These are phyloP conservation scores for Suillus ampliporus DNA, from an alignment of 768 basidiomycete genomes.

Conservation along the genomic window DNA sequence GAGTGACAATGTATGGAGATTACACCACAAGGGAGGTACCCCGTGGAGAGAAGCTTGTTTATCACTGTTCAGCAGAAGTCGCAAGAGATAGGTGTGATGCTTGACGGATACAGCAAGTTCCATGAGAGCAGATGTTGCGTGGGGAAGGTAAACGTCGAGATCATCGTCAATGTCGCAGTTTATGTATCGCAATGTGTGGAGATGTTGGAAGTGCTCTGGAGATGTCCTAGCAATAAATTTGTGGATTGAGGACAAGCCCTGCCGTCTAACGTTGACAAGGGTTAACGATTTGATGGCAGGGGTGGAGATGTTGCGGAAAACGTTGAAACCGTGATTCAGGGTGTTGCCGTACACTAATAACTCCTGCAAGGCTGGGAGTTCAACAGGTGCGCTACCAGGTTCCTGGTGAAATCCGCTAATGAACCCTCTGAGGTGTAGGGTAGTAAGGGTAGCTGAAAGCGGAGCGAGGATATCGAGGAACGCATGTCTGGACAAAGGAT, in stretches of 20 bases:
- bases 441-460: slow-evolving; percentile 32
- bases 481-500: slow-evolving; percentile 33
- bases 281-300: slow-evolving; percentile 32
- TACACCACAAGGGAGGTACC: slow-evolving; percentile 38
- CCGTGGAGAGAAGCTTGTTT: slow-evolving; percentile 39
- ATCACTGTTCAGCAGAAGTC: slow-evolving; percentile 39
- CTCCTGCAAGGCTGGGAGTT: slow-evolving; percentile 36
- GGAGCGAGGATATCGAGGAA: slow-evolving; percentile 37
- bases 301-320: slow-evolving; percentile 42
- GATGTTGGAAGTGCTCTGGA: slow-evolving; percentile 39
- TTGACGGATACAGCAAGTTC: slow-evolving; percentile 41
- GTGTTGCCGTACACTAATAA: slow-evolving; percentile 38
- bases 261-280: slow-evolving; percentile 32
- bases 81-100: slow-evolving; percentile 37
- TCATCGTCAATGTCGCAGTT: slow-evolving; percentile 42
- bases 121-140: slow-evolving; percentile 39
- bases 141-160: slow-evolving; percentile 39
- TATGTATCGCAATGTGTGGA: slow-evolving; percentile 39
- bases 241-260: slow-evolving; percentile 39
- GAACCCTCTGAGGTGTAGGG: slow-evolving; percentile 38
- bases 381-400: slow-evolving; percentile 36
- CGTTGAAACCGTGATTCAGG: slow-evolving; percentile 38
- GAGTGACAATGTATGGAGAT: slow-evolving; percentile 36
- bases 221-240: slow-evolving; percentile 41
- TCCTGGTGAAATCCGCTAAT: slow-evolving; percentile 40